phyloP scores from a whole-genome alignment of 768 basidiomycete species.

The Russula olivacea region DNA sequence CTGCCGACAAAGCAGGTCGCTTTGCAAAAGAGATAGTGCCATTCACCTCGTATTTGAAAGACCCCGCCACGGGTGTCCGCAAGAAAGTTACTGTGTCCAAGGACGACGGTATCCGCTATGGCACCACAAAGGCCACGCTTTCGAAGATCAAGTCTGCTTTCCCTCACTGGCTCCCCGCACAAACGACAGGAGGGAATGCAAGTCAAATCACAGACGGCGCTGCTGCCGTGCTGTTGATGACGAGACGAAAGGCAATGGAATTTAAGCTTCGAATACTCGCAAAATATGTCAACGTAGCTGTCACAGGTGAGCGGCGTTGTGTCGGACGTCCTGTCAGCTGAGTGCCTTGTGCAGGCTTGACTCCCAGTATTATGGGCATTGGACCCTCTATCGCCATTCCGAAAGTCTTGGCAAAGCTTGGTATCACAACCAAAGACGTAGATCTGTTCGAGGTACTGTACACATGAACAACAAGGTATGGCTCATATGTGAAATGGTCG shows the following conservation, averaged over 20 bases:
- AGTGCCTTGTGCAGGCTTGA: constrained; percentile 42
- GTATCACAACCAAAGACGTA: constrained; percentile 61
- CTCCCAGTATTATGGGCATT: constrained; percentile 84
- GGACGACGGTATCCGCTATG: constrained; percentile 75
- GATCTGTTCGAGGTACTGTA: constrained; percentile 68
- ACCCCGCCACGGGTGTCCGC: constrained; percentile 48
- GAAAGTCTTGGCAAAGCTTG: constrained; percentile 59
- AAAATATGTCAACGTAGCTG: constrained; percentile 68
- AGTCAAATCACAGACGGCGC: constrained; percentile 83
- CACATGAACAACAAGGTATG: background rate
- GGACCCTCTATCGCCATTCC: constrained; percentile 85
- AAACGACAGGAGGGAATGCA: constrained; percentile 82
- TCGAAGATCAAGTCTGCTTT: constrained; percentile 68
- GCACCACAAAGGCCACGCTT: constrained; percentile 62
- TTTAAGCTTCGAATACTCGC: constrained; percentile 69
- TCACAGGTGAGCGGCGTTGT: constrained; percentile 44
- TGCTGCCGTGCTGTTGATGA: constrained; percentile 79
- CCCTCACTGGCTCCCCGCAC: constrained; percentile 70
- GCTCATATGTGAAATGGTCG: background rate
- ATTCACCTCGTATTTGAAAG: constrained; percentile 58
- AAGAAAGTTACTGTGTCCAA: constrained; percentile 49
- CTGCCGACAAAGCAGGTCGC: constrained; percentile 59
- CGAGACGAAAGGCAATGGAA: constrained; percentile 67
- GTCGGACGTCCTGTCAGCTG: background rate
- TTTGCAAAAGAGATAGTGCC: constrained; percentile 72